These are phyloP conservation scores for Salix brachista DNA, from an alignment of 345 rosid species.

Conservation along the genomic window DNA sequence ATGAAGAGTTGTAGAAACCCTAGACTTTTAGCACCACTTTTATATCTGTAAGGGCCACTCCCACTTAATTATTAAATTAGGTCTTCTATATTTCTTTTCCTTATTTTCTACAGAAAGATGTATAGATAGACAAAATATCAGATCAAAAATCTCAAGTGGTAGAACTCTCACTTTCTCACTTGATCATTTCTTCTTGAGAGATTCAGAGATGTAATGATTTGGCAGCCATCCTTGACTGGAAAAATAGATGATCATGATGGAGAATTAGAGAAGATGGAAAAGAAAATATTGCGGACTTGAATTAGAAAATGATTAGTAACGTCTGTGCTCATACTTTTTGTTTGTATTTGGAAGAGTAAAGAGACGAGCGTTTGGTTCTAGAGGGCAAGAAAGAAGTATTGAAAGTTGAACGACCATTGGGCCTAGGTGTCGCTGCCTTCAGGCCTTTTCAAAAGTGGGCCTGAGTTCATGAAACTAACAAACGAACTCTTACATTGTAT, in stretches of 20 bases:
- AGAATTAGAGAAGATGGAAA: background rate
- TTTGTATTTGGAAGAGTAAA: background rate
- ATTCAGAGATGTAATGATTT: slow-evolving; percentile 14
- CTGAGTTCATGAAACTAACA: background rate
- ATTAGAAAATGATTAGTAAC: background rate
- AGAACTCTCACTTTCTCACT: slow-evolving; percentile 7
- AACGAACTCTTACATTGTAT: background rate
- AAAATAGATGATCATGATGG: background rate
- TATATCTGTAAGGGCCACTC: background rate
- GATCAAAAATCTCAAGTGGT: slow-evolving; percentile 21
- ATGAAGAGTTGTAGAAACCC: slow-evolving; percentile 22
- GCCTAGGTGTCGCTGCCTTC: slow-evolving; percentile 15
- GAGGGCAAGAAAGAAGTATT: slow-evolving; percentile 1
- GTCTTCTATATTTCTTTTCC: slow-evolving; percentile 14
- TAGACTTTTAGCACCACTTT: slow-evolving; percentile 9
- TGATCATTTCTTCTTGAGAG: background rate
- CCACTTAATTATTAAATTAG: background rate
- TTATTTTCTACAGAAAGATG: slow-evolving; percentile 19
- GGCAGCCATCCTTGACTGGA: slow-evolving; percentile 24
- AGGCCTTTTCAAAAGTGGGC: background rate
- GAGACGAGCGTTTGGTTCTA: slow-evolving; percentile 5
- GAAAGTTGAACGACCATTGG: slow-evolving; percentile 14
- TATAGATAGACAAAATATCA: slow-evolving; percentile 29
- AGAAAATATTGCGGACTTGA: background rate
- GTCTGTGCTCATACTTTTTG: background rate